These are phyloP conservation scores for Aspergillus japonicus DNA, from an alignment of 2,329 filamentous ascomycete species.

Conservation along the genomic window DNA sequence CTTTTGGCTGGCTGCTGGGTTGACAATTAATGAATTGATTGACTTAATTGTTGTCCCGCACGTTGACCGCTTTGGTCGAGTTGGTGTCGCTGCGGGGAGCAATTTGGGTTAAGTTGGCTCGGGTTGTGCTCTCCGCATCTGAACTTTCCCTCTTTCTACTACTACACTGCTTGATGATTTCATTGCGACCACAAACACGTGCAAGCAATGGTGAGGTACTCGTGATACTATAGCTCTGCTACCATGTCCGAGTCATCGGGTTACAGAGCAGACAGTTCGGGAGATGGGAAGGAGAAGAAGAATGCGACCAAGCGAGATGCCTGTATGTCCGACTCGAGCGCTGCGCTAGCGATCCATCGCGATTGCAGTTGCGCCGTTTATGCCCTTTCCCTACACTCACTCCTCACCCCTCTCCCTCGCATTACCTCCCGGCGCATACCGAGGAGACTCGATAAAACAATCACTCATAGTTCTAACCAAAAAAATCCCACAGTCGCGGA, in stretches of 20 bases:
- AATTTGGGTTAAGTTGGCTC: too few species aligned
- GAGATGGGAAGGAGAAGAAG: not conserved
- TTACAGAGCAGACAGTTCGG: not conserved
- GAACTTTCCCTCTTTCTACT: not conserved
- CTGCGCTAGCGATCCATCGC: too few species aligned
- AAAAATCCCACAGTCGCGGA: conserved; percentile 48
- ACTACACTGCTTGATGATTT: too few species aligned
- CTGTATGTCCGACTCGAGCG: conserved; percentile 25
- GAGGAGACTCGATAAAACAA: too few species aligned
- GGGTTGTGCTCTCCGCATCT: conserved; percentile 10
- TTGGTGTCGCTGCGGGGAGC: conserved; percentile 13
- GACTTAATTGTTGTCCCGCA: conserved; percentile 28
- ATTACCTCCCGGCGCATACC: too few species aligned
- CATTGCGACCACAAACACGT: too few species aligned
- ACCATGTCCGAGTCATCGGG: not conserved
- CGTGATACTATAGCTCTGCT: not conserved
- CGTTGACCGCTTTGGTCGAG: conserved; percentile 25
- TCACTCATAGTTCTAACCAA: not conserved
- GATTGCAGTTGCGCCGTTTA: not conserved
- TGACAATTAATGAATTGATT: not conserved
- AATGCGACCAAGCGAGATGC: conserved; percentile 37
- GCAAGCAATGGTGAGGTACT: too few species aligned
- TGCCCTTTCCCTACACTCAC: not conserved
- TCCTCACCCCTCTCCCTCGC: not conserved
- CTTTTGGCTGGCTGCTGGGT: not conserved